phyloP scores from a whole-genome alignment of 2,329 filamentous ascomycete genomes.

The Neocatenulostroma microsporum region DNA sequence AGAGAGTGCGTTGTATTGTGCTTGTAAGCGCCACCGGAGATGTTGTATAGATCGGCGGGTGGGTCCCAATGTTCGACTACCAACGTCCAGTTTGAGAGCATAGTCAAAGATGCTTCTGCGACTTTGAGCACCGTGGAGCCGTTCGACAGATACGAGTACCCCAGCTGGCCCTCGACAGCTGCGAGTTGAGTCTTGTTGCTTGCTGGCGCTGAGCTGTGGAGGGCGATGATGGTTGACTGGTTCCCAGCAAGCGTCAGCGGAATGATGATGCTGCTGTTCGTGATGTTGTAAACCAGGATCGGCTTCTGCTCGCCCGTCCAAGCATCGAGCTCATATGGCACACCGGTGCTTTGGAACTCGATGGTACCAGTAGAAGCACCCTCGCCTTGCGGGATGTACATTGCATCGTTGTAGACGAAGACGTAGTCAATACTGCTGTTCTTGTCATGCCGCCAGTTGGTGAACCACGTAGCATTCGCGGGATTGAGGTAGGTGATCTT shows the following conservation, averaged over 20 bases:
- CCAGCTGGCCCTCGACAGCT: not conserved
- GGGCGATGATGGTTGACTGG: constrained; percentile 35
- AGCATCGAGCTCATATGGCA: constrained; percentile 35
- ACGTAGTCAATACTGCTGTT: constrained; percentile 28
- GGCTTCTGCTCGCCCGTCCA: constrained; percentile 36
- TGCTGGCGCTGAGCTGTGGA: constrained; percentile 17
- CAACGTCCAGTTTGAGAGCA: constrained; percentile 31
- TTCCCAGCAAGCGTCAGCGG: constrained; percentile 33
- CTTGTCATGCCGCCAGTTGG: constrained; percentile 30
- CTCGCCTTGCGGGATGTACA: constrained; percentile 13
- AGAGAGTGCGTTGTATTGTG: constrained; percentile 29
- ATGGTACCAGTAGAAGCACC: constrained; percentile 20
- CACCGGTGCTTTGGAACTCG: constrained; percentile 24
- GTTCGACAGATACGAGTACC: not conserved
- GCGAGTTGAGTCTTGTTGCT: not conserved
- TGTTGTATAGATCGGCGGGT: constrained; percentile 26
- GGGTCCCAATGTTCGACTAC: constrained; percentile 34
- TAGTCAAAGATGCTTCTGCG: constrained; percentile 8
- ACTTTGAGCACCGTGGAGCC: not conserved
- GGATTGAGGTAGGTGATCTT: constrained; percentile 12
- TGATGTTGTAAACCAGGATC: constrained; percentile 28
- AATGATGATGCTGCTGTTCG: constrained; percentile 24
- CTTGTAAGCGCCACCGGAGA: constrained; percentile 10
- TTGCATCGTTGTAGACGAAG: constrained; percentile 37
- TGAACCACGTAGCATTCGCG: constrained; percentile 28